phyloP scores from a whole-genome alignment of 352 stramenopile genomes.

The Globisporangium heterothallicum region DNA sequence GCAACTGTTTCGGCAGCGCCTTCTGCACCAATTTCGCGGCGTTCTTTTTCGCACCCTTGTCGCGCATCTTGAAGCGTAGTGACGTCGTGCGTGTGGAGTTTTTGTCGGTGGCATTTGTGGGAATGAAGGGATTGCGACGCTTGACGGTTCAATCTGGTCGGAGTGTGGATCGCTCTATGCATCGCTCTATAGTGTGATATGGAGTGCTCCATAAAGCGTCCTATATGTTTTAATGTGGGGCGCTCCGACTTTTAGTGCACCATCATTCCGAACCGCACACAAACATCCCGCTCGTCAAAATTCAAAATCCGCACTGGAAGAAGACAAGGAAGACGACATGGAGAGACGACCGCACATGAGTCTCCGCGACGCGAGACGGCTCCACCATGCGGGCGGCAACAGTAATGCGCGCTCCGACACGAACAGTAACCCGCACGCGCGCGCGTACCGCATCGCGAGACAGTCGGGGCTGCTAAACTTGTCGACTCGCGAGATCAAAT shows the following conservation, averaged over 20 bases:
- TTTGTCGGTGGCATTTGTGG: too few relatives aligned
- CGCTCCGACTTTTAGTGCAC: too few relatives aligned
- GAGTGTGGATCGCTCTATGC: background rate
- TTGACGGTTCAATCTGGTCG: slow-evolving; percentile 1
- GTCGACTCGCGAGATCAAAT: slow-evolving; percentile 40
- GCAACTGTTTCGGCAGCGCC: slow-evolving; percentile 30
- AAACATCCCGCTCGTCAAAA: background rate
- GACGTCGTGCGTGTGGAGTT: too few relatives aligned
- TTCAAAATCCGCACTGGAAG: background rate
- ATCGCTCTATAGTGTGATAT: background rate
- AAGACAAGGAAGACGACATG: slow-evolving; percentile 17
- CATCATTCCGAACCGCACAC: slow-evolving; percentile 13
- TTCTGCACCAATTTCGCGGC: background rate
- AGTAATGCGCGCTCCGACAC: slow-evolving; percentile 11
- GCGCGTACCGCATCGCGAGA: slow-evolving; percentile 47
- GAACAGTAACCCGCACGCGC: slow-evolving; percentile 19
- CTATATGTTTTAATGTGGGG: background rate
- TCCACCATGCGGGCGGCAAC: slow-evolving; percentile 7
- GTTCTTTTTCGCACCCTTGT: too few relatives aligned
- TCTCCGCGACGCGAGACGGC: slow-evolving; percentile 40
- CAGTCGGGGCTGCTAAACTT: slow-evolving; percentile 58
- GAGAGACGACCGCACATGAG: slow-evolving; percentile 27
- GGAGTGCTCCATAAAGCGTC: background rate
- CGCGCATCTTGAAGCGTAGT: too few relatives aligned
- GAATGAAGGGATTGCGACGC: background rate